A percentile compares a stretch with the other conserved stretches of the same genome.
Conservation (phyloP, 768 basidiomycete genomes). For the Lactifluus pinguis region DNA sequence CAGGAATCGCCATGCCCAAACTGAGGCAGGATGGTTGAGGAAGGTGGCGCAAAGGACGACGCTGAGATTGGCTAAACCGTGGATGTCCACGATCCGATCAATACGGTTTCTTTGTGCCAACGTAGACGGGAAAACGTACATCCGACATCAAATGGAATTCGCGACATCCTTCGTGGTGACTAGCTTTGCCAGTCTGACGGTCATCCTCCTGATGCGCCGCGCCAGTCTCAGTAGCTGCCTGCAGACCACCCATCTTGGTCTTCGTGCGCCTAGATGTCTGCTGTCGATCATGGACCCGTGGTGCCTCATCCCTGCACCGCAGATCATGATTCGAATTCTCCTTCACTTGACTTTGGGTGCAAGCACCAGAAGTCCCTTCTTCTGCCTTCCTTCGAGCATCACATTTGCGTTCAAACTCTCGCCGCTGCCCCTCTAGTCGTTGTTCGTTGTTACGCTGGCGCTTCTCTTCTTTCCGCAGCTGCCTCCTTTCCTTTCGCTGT, state of each 20-base stretch:
- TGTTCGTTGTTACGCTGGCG: neutral
- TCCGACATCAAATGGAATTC: neutral
- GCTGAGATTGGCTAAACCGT: neutral
- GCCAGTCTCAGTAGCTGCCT: neutral
- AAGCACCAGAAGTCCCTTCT: neutral
- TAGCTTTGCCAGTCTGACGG: neutral
- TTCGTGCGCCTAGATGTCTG: neutral
- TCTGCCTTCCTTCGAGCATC: neutral
- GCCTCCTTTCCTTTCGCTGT: neutral
- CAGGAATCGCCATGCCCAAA: neutral
- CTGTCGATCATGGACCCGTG: neutral
- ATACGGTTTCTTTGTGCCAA: neutral
- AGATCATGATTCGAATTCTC: neutral
- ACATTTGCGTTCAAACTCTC: neutral
- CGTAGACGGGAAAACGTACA: neutral
- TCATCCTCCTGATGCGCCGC: neutral
- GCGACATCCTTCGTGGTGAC: neutral
- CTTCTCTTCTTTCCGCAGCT: neutral
- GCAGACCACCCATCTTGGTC: neutral
- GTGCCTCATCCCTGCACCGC: neutral
- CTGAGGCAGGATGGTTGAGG: neutral
- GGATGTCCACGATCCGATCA: neutral
- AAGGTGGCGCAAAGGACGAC: neutral
- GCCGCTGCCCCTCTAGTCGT: constrained; percentile 5
- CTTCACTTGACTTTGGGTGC: neutral